Base-by-base conservation (phyloP, 805 yeast species). In the Wickerhamiella cacticola region DNA sequence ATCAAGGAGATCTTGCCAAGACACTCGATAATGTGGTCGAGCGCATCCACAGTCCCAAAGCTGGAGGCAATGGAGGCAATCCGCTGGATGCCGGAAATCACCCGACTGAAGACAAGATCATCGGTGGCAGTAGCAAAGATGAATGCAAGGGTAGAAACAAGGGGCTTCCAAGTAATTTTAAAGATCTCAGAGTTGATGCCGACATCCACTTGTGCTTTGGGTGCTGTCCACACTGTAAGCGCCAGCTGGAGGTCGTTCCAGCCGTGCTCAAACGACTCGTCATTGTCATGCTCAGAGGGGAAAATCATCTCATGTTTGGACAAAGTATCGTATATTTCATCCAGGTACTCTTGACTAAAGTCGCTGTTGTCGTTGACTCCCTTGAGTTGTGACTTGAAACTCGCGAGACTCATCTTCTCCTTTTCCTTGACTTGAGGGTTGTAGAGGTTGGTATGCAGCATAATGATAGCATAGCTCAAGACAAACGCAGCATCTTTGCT, bases 241-340 rank as follows among this genome's bases (percentile, higher is more conserved):
- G 48, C 41, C 36, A 61, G 57, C 31, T 65, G 57, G 42, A 61
- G 53, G 36, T 57, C 63, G 26, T 60, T 61, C 72, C 72, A 68
- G 15, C 76, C 69, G 58, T 83, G 89, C 59, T 88, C 96, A 63
- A 88, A 89, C 79, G 95, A 82, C 60, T 82, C 86, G 18, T 86
- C 83, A 9, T 87, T 84, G 60, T 86, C 94, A 56, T 89, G 96
- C 59, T 92, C 98, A 58, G 92, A 97, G 0, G 98, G 97, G 88
- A 94, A 84, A 43, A 92, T 85, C 53, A 92, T 92, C 63, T 92
- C 99, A 46, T 82, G 75, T 48, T 80, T 84, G 52, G 77, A 73
- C 48, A 92, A 88, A 1, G 94, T 82, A 22, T 74, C 67, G 63
- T 83, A 92, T 22, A 89, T 86, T 53, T 75, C 82, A 51, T 80